Percentiles rank a stretch among this genome's conserved stretches.
phyloP scores from a whole-genome alignment of 2,329 filamentous ascomycete species.

The Parastagonospora nodorum region DNA sequence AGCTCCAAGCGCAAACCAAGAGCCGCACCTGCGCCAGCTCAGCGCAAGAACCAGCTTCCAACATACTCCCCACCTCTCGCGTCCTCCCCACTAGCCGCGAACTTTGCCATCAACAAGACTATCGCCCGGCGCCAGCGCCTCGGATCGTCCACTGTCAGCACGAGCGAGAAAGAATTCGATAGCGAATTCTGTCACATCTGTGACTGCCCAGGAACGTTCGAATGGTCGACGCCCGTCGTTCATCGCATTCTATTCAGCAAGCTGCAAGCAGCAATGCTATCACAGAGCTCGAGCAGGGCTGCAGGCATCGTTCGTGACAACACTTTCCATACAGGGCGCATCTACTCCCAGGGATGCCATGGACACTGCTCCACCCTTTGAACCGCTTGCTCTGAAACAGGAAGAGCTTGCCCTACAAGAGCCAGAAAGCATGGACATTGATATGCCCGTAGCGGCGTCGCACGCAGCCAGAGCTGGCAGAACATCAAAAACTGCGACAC shows the following conservation, averaged over 20 bases:
- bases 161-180: conserved; percentile 75
- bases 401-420: conserved; percentile 57
- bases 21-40: conserved; percentile 68
- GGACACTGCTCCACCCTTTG: conserved; percentile 42
- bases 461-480: conserved; percentile 46
- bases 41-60: conserved; percentile 70
- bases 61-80: conserved; percentile 71
- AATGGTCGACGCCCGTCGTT: conserved; percentile 41
- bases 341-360: conserved; percentile 38
- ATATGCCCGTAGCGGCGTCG: conserved; percentile 34
- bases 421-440: conserved; percentile 47
- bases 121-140: conserved; percentile 37
- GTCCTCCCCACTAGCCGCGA: conserved; percentile 75
- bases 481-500: conserved; percentile 55
- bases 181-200: conserved; percentile 51
- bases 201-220: conserved; percentile 52
- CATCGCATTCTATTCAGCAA: conserved; percentile 43
- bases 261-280: conserved; percentile 33
- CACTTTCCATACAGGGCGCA: conserved; percentile 23
- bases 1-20: conserved; percentile 71
- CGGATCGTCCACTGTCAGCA: conserved; percentile 68
- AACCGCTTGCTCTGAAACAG: conserved; percentile 56
- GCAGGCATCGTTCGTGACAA: conserved; percentile 33
- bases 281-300: conserved; percentile 39
- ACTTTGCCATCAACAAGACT: conserved; percentile 65